Evolutionary conservation across 208 protist genomes (phyloP), one percentile per base, ranked within the genome.

Genomic region (Leishmania lainsoni): DNA sequence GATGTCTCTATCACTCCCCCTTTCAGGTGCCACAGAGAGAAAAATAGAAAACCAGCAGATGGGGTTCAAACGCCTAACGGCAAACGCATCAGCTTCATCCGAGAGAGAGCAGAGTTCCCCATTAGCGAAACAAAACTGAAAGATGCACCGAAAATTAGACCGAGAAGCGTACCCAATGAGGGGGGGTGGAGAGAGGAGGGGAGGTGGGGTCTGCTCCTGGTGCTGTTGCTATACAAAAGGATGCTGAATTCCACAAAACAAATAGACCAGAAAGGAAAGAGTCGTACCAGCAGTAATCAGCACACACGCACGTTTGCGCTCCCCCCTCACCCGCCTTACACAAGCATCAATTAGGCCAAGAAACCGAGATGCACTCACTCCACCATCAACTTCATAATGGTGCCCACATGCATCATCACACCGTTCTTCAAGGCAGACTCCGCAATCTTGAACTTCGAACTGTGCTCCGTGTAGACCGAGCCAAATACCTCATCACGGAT

Each of bases 331-430:
- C 29, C 39, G 16, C 14, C 48, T 12, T 39, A 3, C 17, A 14
- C 42, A 8, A 5, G 6, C 5, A 45, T 52, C 48, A 8, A 32
- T n/a, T 42, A 48, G 49, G 35, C 20, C 73, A 35, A 26, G 32
- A 3, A 42, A 3, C 5, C 9, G 8, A 12, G 0, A 8, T n/a
- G 22, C 20, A 20, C 1, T 49, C 51, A 80, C 49, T 75, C 66
- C 76, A 80, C 74, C 66, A 80, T 80, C n/a, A 80, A 66, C 48
- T 80, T 80, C 65, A 75, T 32, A 26, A 92, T 88, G 20, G 87
- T 72, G 12, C 86, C 75, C 0, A 93, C 90, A 70, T 90, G 84
- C 80, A 90, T 87, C 32, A 82, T 82, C 3, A 87, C 90, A 10
- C 81, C 86, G 12, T 72, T 80, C 42, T 87, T 86, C 51, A 81